phyloP scores from a whole-genome alignment of 208 protist genomes.

The Trypanosomatidae sp. region DNA sequence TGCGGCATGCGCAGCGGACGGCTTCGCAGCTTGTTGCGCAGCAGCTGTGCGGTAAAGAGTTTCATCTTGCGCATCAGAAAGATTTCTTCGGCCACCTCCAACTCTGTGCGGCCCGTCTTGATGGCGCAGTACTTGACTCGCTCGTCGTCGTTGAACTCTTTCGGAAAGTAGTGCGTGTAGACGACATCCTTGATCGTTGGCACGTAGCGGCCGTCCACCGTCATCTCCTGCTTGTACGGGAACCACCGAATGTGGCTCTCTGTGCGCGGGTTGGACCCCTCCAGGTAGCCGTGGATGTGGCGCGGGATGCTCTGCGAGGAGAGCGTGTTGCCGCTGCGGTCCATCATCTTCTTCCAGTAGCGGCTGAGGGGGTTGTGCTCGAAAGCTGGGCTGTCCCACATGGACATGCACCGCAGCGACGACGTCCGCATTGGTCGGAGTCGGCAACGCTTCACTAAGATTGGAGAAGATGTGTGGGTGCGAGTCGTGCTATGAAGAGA shows the following conservation, averaged over 20 bases:
- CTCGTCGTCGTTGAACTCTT: conserved; percentile 78
- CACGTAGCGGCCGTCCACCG: conserved; percentile 74
- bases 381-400: conserved; percentile 82
- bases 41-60: conserved; percentile 74
- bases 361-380: conserved; percentile 80
- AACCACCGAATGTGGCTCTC: conserved; percentile 80
- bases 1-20: conserved; percentile 75
- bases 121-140: conserved; percentile 87
- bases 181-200: conserved; percentile 78
- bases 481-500: too few species aligned
- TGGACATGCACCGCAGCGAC: too few species aligned
- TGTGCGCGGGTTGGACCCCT: conserved; percentile 65
- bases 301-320: conserved; percentile 80
- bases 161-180: conserved; percentile 84
- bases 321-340: conserved; percentile 65
- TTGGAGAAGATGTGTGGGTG: too few species aligned
- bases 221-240: conserved; percentile 89
- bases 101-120: conserved; percentile 69
- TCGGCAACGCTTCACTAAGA: too few species aligned
- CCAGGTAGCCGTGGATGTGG: conserved; percentile 88
- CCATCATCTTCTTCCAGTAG: conserved; percentile 89
- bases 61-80: conserved; percentile 90
- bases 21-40: conserved; percentile 78
- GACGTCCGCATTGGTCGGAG: too few species aligned
- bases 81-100: conserved; percentile 86